Percentiles rank a stretch among this genome's conserved stretches.
Evolutionary conservation across 352 stramenopile genomes (phyloP).

Genomic region (Phytophthora pluvialis): DNA sequence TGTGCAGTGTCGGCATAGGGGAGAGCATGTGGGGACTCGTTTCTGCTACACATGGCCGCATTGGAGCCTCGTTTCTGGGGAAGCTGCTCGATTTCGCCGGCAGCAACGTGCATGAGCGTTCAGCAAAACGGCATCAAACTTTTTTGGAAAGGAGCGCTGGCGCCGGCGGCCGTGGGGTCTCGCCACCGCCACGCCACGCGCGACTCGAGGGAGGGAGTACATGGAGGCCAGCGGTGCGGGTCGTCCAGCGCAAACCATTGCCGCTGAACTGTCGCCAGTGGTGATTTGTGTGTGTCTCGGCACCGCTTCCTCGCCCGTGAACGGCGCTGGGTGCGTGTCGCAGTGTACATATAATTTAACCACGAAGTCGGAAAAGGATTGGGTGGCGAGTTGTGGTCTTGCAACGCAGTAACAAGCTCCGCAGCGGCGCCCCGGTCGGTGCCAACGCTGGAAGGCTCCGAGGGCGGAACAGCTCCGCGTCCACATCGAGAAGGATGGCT

Average conservation of each 20-base stretch:
- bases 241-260: constrained; percentile 19
- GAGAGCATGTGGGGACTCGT: constrained; percentile 35
- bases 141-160: constrained; percentile 26
- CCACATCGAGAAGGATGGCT: constrained; percentile 27
- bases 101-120: constrained; percentile 12
- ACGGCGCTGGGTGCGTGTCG: constrained; percentile 19
- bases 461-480: constrained; percentile 1
- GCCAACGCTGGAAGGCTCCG: not conserved
- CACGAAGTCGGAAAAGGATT: constrained; percentile 14
- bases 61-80: not conserved
- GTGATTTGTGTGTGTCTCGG: constrained; percentile 28
- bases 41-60: constrained; percentile 36
- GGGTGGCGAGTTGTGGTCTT: constrained; percentile 1
- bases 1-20: constrained; percentile 27
- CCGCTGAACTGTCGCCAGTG: constrained; percentile 37
- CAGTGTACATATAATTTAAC: constrained; percentile 27
- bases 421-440: not conserved
- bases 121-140: constrained; percentile 28
- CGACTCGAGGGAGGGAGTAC: constrained; percentile 6
- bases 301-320: constrained; percentile 4
- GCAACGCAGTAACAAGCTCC: not conserved
- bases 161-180: not conserved
- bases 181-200: not conserved
- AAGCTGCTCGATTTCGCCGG: constrained; percentile 13
- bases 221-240: not conserved